These are phyloP conservation scores for Boletus coccyginus DNA, from an alignment of 768 basidiomycete genomes.

Conservation along the genomic window DNA sequence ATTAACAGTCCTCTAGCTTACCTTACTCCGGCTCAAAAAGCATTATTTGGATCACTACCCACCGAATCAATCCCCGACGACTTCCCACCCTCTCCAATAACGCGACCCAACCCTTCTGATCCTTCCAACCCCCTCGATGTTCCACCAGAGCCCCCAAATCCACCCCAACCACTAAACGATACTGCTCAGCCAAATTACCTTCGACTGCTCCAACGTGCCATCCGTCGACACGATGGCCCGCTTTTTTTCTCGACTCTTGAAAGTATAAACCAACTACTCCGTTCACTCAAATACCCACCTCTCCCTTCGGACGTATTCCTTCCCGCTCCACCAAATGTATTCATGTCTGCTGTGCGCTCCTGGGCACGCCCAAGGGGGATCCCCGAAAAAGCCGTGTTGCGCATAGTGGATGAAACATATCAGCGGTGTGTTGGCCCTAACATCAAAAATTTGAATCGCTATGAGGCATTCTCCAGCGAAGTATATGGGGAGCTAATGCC, in stretches of 20 bases:
- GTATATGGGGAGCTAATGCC: conserved; percentile 92
- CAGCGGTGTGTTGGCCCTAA: conserved; percentile 91
- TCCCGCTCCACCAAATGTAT: conserved; percentile 42
- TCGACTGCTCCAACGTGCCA: conserved; percentile 65
- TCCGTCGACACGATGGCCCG: conserved; percentile 67
- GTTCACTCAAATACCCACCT: conserved; percentile 62
- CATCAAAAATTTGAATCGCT: conserved; percentile 74
- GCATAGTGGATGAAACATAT: conserved; percentile 88
- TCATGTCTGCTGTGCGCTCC: conserved; percentile 43
- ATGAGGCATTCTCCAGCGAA: conserved; percentile 79
- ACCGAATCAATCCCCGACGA: conserved; percentile 30
- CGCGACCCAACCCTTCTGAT: conserved; percentile 31
- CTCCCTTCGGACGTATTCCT: conserved; percentile 51
- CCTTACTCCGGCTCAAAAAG: conserved; percentile 61
- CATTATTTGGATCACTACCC: conserved; percentile 66
- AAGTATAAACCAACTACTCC: conserved; percentile 59
- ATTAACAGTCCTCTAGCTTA: conserved; percentile 46
- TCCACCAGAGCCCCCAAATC: conserved; percentile 22
- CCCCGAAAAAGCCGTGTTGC: conserved; percentile 64
- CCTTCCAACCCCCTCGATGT: conserved; percentile 31
- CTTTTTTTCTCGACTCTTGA: conserved; percentile 63
- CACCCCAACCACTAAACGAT: conserved; percentile 21
- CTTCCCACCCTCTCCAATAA: conserved; percentile 30
- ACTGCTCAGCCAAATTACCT: conserved; percentile 39
- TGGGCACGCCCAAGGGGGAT: conserved; percentile 51